Evolutionary conservation across 78 protist species (phyloP).

Genomic region (Isochrysis galbana): DNA sequence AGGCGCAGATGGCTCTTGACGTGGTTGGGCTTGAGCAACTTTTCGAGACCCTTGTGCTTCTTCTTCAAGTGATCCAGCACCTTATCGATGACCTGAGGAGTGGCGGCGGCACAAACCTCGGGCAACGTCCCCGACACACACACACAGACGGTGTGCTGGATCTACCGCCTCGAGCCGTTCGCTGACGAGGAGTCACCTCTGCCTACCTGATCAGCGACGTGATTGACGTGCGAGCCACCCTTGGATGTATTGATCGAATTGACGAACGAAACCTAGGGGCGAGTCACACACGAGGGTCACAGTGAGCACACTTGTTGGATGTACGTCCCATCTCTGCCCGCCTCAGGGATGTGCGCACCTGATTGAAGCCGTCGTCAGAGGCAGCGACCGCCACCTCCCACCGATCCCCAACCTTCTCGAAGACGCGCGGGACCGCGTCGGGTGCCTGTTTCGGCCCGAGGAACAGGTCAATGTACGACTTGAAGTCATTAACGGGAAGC

Average conservation of each 20-base stretch:
- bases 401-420: slow-evolving; percentile 7
- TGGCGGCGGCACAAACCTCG: too few relatives aligned
- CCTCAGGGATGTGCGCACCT: too few relatives aligned
- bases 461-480: slow-evolving; percentile 12
- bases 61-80: slow-evolving; percentile 53
- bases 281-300: too few relatives aligned
- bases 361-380: slow-evolving; percentile 30
- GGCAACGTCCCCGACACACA: too few relatives aligned
- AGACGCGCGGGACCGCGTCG: neutral
- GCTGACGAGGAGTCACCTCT: too few relatives aligned
- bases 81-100: neutral
- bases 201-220: slow-evolving; percentile 78
- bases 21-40: slow-evolving; percentile 65
- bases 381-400: slow-evolving; percentile 34
- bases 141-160: too few relatives aligned
- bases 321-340: too few relatives aligned
- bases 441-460: neutral
- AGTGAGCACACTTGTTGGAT: too few relatives aligned
- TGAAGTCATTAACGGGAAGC: neutral
- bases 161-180: too few relatives aligned
- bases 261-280: slow-evolving; percentile 94
- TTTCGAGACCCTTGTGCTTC: slow-evolving; percentile 56
- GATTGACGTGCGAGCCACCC: slow-evolving; percentile 97
- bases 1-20: slow-evolving; percentile 36
- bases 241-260: slow-evolving; percentile 91